Evolutionary conservation across 164 flowering plant genomes (phyloP), one percentile per base, ranked within the genome.

Genomic region (Magnolia changhungtana): DNA sequence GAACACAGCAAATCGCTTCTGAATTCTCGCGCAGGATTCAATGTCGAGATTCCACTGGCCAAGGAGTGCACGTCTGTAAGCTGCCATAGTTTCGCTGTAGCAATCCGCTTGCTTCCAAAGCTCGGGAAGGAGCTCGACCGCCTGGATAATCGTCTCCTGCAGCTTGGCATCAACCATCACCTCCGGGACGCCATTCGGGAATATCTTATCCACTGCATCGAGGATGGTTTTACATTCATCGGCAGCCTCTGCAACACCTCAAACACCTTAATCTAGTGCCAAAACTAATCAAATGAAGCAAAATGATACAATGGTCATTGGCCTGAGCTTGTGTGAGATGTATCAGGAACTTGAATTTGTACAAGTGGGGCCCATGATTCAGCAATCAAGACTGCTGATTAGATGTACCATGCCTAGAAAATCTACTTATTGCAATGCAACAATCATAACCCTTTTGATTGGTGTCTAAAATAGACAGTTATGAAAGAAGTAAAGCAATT

Each of bases 91-190:
- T 82, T 96, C 97, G n/a, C 87, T 78, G 82, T 82, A 81, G 79
- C 74, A 79, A 61, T 94, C 97, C 75, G 92, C 94, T 76, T 87
- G 89, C 85, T 86, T 91, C 96, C 94, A 94, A n/a, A 96, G 91
- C 85, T 92, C 93, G 9, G 98, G 99, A 76, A 96, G 97, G 55
- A 94, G 96, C 83, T 94, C 98, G 14, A 91, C 96, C 52, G 98
- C 97, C 71, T 83, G 91, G 81, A 92, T 86, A 70, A 96, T 91
- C 10, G 91, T 92, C 78, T 92, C 98, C 83, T 92, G 99, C 85
- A 96, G 84, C 86, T 86, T 91, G 78, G 51, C 83, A 63, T 94
- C 99, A 31, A 90, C 90, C 79, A 86, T 80, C 27, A 71, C 84
- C 70, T 92, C 93, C 49, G 94, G 87, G 69, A 92, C 88, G 23